Conservation (phyloP, 148 eudicot genomes). For the Vaccinium macrocarpon region DNA sequence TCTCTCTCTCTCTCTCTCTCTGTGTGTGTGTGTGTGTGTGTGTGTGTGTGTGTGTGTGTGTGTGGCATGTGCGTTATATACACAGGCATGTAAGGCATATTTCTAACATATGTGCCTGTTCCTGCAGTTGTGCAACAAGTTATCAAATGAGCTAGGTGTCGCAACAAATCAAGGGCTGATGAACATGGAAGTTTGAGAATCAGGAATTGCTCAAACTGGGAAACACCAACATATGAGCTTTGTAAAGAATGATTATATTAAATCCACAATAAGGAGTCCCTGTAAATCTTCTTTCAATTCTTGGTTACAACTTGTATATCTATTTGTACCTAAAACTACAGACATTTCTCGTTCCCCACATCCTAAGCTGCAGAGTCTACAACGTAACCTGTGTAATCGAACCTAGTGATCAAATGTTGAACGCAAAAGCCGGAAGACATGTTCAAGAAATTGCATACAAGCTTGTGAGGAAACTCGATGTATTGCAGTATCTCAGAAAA, state of each 20-base stretch:
- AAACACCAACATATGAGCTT: neutral
- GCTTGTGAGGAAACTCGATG: neutral
- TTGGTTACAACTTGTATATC: neutral
- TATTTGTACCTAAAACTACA: neutral
- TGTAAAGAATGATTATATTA: neutral
- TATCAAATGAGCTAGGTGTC: conserved; percentile 64
- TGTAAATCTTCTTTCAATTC: conserved; percentile 11
- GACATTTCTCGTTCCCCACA: neutral
- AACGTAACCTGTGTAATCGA: neutral
- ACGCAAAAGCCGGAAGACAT: neutral
- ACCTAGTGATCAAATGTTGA: neutral
- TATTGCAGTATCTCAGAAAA: conserved; percentile 1
- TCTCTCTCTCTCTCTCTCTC: neutral
- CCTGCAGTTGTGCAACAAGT: conserved; percentile 67
- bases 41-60: too few species aligned
- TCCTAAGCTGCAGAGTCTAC: neutral
- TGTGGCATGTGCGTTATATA: too few species aligned
- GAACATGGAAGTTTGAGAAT: conserved; percentile 19
- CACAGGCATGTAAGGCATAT: neutral
- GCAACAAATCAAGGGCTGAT: conserved; percentile 47
- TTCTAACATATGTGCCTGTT: neutral
- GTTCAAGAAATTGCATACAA: neutral
- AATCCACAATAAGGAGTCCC: neutral
- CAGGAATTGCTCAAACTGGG: neutral
- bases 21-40: neutral